A percentile compares a stretch with the other conserved stretches of the same genome.
These are phyloP conservation scores for Dalbergia cochinchinensis DNA, from an alignment of 306 rosid genomes.

Conservation along the genomic window DNA sequence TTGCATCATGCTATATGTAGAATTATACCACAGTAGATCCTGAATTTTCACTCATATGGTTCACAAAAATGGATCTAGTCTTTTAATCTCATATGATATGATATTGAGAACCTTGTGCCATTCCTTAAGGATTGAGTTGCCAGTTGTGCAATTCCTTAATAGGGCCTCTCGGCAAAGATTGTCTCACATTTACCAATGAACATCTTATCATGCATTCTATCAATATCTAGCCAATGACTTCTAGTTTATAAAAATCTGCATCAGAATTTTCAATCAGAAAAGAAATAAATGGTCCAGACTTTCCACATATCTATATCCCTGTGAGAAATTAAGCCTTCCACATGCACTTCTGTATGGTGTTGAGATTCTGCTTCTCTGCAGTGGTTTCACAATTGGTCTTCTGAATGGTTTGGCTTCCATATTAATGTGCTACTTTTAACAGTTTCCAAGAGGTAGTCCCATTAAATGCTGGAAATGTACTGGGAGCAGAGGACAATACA, in stretches of 20 bases:
- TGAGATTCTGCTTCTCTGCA: not conserved
- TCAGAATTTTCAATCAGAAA: too few relatives aligned
- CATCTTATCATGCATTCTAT: not conserved
- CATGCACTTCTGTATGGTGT: not conserved
- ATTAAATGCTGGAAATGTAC: conserved; percentile 91
- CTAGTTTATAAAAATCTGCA: too few relatives aligned
- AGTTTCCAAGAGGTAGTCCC: conserved; percentile 98
- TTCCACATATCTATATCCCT: not conserved
- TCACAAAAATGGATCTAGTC: conserved; percentile 1
- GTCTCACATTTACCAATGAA: too few relatives aligned
- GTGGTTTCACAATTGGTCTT: conserved; percentile 38
- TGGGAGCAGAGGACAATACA: conserved; percentile 88
- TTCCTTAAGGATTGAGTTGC: not conserved
- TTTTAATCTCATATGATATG: not conserved
- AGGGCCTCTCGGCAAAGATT: too few relatives aligned
- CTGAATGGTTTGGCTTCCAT: conserved; percentile 37
- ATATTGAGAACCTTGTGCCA: not conserved
- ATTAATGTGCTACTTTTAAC: conserved; percentile 28
- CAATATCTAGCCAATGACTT: too few relatives aligned
- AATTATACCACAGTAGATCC: not conserved
- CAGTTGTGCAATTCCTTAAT: not conserved
- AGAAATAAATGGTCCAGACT: too few relatives aligned
- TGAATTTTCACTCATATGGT: conserved; percentile 4
- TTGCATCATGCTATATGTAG: not conserved
- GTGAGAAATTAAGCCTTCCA: not conserved